phyloP scores from a whole-genome alignment of 2,329 filamentous ascomycete genomes.

The Emergomyces africanus region DNA sequence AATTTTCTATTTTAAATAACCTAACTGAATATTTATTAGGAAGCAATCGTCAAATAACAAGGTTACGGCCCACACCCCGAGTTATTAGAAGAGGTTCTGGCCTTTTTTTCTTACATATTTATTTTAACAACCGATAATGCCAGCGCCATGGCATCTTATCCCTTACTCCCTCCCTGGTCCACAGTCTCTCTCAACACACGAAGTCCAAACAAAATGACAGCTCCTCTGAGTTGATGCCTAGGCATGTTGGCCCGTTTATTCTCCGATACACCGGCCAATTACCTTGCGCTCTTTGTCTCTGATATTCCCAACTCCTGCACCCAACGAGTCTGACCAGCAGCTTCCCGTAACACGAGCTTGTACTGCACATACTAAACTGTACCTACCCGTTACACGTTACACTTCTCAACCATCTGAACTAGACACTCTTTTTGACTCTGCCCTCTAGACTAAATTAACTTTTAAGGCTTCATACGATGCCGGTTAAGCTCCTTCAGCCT shows the following conservation, averaged over 20 bases:
- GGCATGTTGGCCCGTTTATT: background rate
- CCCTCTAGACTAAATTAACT: background rate
- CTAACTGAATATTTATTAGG: background rate
- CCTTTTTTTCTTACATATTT: background rate
- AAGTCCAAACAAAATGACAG: constrained; percentile 3
- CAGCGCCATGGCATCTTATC: background rate
- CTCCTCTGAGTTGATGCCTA: background rate
- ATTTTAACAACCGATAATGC: background rate
- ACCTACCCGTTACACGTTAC: background rate
- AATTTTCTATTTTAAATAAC: background rate
- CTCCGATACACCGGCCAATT: constrained; percentile 1
- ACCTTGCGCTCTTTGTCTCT: background rate
- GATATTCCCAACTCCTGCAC: background rate
- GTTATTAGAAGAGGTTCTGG: background rate
- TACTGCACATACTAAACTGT: background rate
- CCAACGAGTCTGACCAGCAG: constrained; percentile 1
- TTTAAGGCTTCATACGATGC: background rate
- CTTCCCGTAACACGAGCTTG: constrained; percentile 4
- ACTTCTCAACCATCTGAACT: background rate
- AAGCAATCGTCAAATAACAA: background rate
- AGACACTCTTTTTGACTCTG: background rate
- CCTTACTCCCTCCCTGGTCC: background rate
- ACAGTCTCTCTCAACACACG: background rate
- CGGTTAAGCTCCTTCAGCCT: background rate
- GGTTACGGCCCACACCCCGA: background rate